Conservation (phyloP, 2,329 filamentous ascomycete species). For the Diaporthe ampelina region DNA sequence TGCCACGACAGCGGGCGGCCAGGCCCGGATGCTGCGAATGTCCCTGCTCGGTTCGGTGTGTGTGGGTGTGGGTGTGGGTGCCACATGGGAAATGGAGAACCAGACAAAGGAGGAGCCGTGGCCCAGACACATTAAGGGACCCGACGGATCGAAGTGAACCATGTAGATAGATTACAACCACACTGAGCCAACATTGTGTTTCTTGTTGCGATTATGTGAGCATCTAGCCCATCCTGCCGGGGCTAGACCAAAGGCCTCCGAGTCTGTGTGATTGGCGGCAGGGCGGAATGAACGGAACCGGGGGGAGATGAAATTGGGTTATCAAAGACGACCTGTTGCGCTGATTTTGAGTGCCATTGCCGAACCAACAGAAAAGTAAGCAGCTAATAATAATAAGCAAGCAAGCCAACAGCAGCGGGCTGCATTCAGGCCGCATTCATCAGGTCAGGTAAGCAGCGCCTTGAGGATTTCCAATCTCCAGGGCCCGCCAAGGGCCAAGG, state of each 20-base stretch:
- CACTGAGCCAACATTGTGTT: background rate
- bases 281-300: constrained; percentile 22
- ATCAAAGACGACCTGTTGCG: constrained; percentile 22
- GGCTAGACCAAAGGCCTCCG: constrained; percentile 23
- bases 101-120: background rate
- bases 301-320: constrained; percentile 22
- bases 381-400: background rate
- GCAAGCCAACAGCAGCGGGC: background rate
- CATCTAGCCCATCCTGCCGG: constrained; percentile 2
- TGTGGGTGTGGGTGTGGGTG: background rate
- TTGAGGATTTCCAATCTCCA: constrained; percentile 27
- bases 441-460: constrained; percentile 15
- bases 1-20: constrained; percentile 22
- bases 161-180: background rate
- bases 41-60: constrained; percentile 8
- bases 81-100: constrained; percentile 20
- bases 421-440: background rate
- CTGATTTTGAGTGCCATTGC: constrained; percentile 19
- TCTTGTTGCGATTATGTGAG: constrained; percentile 2
- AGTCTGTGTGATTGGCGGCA: background rate
- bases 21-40: constrained; percentile 24
- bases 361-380: constrained; percentile 9
- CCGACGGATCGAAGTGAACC: constrained; percentile 12
- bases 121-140: background rate
- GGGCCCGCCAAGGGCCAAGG: constrained; percentile 28